These are phyloP conservation scores for Chimonanthus salicifolius DNA, from an alignment of 164 flowering plant species.

Conservation along the genomic window DNA sequence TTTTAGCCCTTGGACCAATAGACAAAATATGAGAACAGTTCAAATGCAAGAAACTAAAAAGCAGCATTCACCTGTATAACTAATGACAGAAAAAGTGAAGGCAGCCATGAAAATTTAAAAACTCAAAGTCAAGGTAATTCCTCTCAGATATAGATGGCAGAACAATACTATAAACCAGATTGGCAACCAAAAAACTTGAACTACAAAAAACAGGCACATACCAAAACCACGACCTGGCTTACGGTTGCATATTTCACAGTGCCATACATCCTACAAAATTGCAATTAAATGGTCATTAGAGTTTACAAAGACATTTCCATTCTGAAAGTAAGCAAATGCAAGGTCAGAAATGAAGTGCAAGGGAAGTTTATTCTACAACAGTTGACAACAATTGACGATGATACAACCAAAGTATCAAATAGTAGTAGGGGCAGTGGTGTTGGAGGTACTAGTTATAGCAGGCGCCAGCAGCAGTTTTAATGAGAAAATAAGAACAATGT, in stretches of 20 bases:
- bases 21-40: background rate
- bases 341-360: no score
- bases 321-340: no score
- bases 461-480: no score
- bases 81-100: background rate
- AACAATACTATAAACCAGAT: background rate
- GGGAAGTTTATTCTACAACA: no score
- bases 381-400: no score
- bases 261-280: conserved; percentile 90
- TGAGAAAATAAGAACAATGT: no score
- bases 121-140: background rate
- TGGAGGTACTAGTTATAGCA: no score
- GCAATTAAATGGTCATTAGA: background rate
- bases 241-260: conserved; percentile 96
- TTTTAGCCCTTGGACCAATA: no score
- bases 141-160: background rate
- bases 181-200: background rate
- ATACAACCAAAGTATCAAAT: no score
- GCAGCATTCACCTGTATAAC: background rate
- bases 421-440: no score
- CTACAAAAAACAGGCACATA: conserved; percentile 28
- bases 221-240: conserved; percentile 99
- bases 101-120: no score
- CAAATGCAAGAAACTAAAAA: no score
- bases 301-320: background rate